Evolutionary conservation across 257 asterid species (phyloP), one percentile per base, ranked within the genome.

Genomic region (Solanum pennellii): DNA sequence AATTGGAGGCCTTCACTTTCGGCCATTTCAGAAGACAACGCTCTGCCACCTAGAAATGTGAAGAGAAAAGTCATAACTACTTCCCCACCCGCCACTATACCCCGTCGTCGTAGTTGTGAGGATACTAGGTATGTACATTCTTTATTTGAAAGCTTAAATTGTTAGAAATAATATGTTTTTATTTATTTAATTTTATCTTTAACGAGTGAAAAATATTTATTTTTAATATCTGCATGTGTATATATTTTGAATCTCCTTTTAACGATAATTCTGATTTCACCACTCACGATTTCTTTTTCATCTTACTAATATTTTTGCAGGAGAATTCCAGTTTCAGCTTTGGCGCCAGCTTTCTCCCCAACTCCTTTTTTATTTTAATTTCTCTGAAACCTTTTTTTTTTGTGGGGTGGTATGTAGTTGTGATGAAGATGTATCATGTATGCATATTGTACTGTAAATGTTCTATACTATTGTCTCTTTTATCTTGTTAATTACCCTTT

Each of bases 331-430:
- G 47, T 82, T 29, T 83, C 93, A 85, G 86, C 71, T 2, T 66
- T 69, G 47, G 88, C 90, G 88, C 93, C 93, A 42, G 59, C 94
- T 21, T 89, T 89, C 37, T 49, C 95, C 23, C 91, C 96, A 27
- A 88, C 95, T 1, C 95, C 97, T 16, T 92, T 92, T 93, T 89
- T 93, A 93, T 95, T 95, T 88, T 94, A 91, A 91, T 37, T 62
- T 14, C 31, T 62, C 15, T 62, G 31, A 23, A 23, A 62, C 69
- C 69, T 49, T 49, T 49, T 49, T 31, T 15, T 49, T 49, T 49
- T 23, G 62, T 9, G 60, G 7, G 59, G 7, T 18, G 21, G 21
- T 41, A 60, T 5, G 12, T 20, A 75, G 82, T 20, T 74, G 16
- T 74, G n/a, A 72, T 71, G 77, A 31, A n/a, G 13, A 77, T 77